phyloP scores from a whole-genome alignment of 2,329 filamentous ascomycete species.

The Arachnomyces sp. region DNA sequence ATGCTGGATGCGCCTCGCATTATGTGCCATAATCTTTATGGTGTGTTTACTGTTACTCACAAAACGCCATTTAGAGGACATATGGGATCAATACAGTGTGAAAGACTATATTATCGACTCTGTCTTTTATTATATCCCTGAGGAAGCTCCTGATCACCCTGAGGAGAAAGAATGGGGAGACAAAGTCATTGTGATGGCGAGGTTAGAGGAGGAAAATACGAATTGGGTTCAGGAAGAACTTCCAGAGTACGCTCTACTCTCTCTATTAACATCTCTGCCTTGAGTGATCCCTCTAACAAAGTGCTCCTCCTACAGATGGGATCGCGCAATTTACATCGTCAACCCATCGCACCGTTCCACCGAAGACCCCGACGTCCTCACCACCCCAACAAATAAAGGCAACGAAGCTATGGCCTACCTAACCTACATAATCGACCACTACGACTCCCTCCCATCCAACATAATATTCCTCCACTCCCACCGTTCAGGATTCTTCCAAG shows the following conservation, averaged over 20 bases:
- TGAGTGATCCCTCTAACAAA: too few species aligned
- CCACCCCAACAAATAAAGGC: constrained; percentile 35
- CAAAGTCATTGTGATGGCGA: constrained; percentile 39
- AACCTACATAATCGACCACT: constrained; percentile 40
- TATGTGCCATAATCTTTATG: constrained; percentile 18
- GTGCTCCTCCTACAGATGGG: constrained; percentile 27
- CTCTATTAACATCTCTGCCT: background rate
- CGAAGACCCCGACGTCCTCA: constrained; percentile 18
- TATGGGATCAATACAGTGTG: constrained; percentile 29
- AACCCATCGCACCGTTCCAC: constrained; percentile 22
- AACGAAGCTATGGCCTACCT: constrained; percentile 41
- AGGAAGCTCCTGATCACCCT: constrained; percentile 4
- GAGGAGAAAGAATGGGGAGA: constrained; percentile 16
- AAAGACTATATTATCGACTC: constrained; percentile 28
- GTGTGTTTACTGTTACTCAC: constrained; percentile 24
- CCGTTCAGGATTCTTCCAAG: constrained; percentile 36
- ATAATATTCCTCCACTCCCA: constrained; percentile 51
- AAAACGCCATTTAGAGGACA: constrained; percentile 24
- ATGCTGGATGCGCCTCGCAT: constrained; percentile 20
- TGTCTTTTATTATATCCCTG: constrained; percentile 12
- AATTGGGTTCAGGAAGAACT: constrained; percentile 19
- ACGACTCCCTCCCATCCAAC: constrained; percentile 42
- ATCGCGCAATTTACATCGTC: constrained; percentile 38
- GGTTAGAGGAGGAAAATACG: constrained; percentile 34
- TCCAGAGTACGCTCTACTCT: constrained; percentile 9